Conservation (phyloP, 75 land plant genomes). For the Pinus taeda region DNA sequence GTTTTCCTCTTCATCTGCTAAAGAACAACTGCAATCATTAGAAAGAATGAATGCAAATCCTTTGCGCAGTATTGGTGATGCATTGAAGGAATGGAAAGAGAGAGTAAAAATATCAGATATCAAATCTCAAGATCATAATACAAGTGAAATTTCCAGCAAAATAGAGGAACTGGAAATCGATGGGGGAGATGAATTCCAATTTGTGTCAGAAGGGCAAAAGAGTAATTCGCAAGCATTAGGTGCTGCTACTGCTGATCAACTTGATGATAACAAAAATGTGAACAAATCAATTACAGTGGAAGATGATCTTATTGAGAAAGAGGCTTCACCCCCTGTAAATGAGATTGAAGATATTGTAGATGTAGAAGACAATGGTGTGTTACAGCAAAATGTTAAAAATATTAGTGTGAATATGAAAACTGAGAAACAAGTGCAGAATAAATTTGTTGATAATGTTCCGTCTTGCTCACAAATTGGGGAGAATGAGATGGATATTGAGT, state of each 20-base stretch:
- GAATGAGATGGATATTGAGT: constrained; percentile 1
- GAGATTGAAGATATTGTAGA: constrained; percentile 12
- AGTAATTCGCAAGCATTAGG: constrained; percentile 87
- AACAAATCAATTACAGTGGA: constrained; percentile 9
- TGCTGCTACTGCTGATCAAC: constrained; percentile 83
- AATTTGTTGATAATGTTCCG: background rate
- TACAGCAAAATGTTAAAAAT: background rate
- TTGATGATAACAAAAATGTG: constrained; percentile 21
- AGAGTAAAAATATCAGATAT: constrained; percentile 51
- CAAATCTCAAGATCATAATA: constrained; percentile 27
- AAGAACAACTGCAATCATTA: constrained; percentile 11
- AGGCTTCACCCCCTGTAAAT: constrained; percentile 5
- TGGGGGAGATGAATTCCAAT: constrained; percentile 66
- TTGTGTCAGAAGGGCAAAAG: constrained; percentile 54
- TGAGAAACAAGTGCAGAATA: constrained; percentile 1
- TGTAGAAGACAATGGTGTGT: constrained; percentile 3
- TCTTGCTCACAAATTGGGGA: background rate
- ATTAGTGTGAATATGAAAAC: background rate
- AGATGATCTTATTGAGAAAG: constrained; percentile 18
- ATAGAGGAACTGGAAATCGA: constrained; percentile 45
- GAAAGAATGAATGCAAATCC: constrained; percentile 71
- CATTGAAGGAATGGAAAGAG: constrained; percentile 91
- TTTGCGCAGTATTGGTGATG: constrained; percentile 81
- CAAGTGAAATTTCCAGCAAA: constrained; percentile 3
- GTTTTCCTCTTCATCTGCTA: constrained; percentile 12